Evolutionary conservation across 2,329 filamentous ascomycete species (phyloP), one percentile per base, ranked within the genome.

Genomic region (Hymenoscyphus infarciens): DNA sequence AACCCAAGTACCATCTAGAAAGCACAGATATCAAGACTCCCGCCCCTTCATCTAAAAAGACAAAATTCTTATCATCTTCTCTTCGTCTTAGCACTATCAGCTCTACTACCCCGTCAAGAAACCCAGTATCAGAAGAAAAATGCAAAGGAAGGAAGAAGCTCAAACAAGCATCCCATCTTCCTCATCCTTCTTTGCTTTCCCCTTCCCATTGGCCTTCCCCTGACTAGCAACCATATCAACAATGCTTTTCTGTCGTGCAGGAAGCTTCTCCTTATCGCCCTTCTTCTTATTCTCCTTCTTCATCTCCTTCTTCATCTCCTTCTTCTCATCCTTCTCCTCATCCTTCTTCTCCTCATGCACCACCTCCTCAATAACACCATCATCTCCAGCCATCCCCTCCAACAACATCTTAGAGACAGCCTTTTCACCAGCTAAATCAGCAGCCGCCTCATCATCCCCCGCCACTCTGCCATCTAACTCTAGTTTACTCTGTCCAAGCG

Each of bases 401-500:
- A 74, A 66, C 25, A 74, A 63, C 70, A 73, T 73, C 60, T 66
- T 68, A 16, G 63, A 56, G 10, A 74, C 66, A 7, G 68, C 68
- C 33, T 69, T 68, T 53, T 69, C 67, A 5, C 69, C 69, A 1
- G 69, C 70, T 29, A 66, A 67, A 3, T 78, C 81, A 58, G 80
- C 80, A 35, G 75, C 66, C 52, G 78, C 78, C 3, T 80, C 80
- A 1, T 76, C 79, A 29, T 83, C 85, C 1, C 86, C 88, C 7
- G 85, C 84, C 31, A 91, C 87, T 63, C 87, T 81, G 65, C 88
- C 85, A 73, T 97, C 95, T 29, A 99, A 85, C 71, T 92, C 91
- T 62, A 99, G 82, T 80, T 99, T 99, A 70, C 92, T 96, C 77
- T 94, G 86, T 45, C 95, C 96, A 0, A 97, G 86, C 55, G 90